Percentiles rank a stretch among this genome's conserved stretches.
phyloP scores from a whole-genome alignment of 176 grass and related monocot species.

The Ensete glaucum region DNA sequence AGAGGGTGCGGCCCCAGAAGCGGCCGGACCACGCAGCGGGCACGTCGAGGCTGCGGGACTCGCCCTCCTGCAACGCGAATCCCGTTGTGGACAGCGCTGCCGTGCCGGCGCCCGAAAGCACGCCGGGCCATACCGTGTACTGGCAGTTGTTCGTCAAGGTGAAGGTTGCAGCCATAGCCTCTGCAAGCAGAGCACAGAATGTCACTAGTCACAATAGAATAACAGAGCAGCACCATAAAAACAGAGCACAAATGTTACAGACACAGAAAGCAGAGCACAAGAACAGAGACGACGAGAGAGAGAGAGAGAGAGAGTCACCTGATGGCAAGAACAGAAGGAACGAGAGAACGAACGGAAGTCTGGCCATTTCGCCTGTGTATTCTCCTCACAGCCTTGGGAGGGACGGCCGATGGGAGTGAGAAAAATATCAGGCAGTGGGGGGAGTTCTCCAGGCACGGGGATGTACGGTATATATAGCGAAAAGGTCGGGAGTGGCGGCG shows the following conservation, averaged over 20 bases:
- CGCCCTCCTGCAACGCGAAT: background rate
- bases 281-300: background rate
- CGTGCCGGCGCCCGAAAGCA: conserved; percentile 5
- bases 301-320: background rate
- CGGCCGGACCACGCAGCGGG: background rate
- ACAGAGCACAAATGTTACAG: background rate
- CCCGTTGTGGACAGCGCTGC: background rate
- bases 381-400: too few relatives aligned
- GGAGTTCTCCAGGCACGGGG: too few relatives aligned
- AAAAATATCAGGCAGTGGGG: too few relatives aligned
- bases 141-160: conserved; percentile 3
- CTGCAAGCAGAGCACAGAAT: background rate
- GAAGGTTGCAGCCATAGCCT: background rate
- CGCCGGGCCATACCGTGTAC: background rate
- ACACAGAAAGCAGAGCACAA: too few relatives aligned
- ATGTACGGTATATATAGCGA: too few relatives aligned
- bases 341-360: background rate
- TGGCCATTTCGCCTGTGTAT: background rate
- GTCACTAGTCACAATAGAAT: background rate
- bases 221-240: background rate
- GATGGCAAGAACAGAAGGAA: background rate
- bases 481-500: too few relatives aligned
- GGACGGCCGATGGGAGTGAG: too few relatives aligned
- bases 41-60: conserved; percentile 1
- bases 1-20: conserved; percentile 2